Conservation (phyloP, 352 stramenopile species). For the Thraustochytrium sp. region DNA sequence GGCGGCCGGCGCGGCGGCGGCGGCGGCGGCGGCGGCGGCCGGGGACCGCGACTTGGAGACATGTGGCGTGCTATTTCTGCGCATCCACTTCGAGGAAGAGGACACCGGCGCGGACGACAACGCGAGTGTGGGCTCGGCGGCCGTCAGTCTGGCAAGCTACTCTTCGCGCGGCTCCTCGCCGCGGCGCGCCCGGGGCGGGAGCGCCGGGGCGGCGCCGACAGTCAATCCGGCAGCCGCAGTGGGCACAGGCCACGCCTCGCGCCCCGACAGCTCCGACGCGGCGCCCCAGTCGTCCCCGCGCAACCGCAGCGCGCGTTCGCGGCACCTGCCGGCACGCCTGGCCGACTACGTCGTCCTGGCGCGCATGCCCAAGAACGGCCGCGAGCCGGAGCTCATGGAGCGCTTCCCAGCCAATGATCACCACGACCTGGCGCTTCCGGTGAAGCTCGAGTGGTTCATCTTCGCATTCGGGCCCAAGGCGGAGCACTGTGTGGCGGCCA, state of each 20-base stretch:
- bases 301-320: neutral
- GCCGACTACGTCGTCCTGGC: constrained; percentile 32
- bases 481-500: neutral
- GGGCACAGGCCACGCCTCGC: neutral
- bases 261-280: neutral
- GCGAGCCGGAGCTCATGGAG: neutral
- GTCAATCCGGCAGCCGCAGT: no score
- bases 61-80: constrained; percentile 11
- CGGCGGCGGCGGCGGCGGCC: neutral
- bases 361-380: neutral
- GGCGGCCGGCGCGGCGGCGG: no score
- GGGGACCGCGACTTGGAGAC: neutral
- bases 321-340: neutral
- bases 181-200: neutral
- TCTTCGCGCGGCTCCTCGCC: neutral
- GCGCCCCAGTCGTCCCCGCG: neutral
- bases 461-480: constrained; percentile 16
- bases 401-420: neutral
- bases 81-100: constrained; percentile 33
- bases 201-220: neutral
- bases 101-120: neutral
- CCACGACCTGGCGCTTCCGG: neutral
- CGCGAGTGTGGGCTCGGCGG: neutral
- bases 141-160: neutral
- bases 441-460: constrained; percentile 24